These are phyloP conservation scores for Prunus padus DNA, from an alignment of 306 rosid genomes.

Conservation along the genomic window DNA sequence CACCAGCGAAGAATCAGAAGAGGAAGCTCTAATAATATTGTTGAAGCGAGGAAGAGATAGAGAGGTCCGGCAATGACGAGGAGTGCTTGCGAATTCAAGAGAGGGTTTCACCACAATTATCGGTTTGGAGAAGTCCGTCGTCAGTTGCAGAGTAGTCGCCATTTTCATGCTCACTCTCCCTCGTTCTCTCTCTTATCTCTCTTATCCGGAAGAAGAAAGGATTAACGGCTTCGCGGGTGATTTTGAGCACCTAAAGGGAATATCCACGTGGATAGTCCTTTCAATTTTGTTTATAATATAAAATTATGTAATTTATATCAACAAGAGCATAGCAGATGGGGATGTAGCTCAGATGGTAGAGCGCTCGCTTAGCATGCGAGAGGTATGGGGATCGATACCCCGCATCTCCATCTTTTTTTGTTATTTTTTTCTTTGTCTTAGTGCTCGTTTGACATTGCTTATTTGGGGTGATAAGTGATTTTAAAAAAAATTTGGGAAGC, in stretches of 20 bases:
- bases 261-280: background rate
- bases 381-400: constrained; percentile 95
- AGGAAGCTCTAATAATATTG: constrained; percentile 39
- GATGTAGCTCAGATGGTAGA: constrained; percentile 99
- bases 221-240: constrained; percentile 52
- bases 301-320: too few relatives aligned
- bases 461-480: too few relatives aligned
- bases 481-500: too few relatives aligned
- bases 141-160: constrained; percentile 70
- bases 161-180: constrained; percentile 32
- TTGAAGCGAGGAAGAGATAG: constrained; percentile 28
- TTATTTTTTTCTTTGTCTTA: too few relatives aligned
- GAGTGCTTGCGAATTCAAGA: constrained; percentile 28
- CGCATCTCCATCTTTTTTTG: constrained; percentile 57
- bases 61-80: constrained; percentile 26
- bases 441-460: too few relatives aligned
- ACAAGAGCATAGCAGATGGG: constrained; percentile 13
- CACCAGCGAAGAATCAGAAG: constrained; percentile 26
- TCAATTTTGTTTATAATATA: background rate
- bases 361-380: constrained; percentile 99
- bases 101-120: constrained; percentile 43
- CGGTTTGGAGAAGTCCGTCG: constrained; percentile 38
- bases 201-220: constrained; percentile 41
- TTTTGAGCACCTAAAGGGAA: constrained; percentile 12
- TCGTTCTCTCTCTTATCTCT: constrained; percentile 31